Evolutionary conservation across 2,329 filamentous ascomycete species (phyloP).

Genomic region (Dactylellina haptotyla): DNA sequence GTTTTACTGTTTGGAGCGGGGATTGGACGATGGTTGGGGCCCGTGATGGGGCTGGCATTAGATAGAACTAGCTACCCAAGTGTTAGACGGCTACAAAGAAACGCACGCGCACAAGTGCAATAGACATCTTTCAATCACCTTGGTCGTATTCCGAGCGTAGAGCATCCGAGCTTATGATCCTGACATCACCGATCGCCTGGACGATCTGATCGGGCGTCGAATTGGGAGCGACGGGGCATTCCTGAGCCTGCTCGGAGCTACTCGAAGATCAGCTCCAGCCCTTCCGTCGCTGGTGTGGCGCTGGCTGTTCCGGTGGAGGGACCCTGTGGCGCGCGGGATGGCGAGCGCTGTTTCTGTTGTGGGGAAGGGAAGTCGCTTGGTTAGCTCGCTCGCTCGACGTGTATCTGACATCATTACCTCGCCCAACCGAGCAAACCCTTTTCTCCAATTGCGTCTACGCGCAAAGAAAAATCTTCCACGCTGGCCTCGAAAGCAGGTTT

Average conservation of each 20-base stretch:
- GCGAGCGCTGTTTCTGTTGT: slow-evolving; percentile 6
- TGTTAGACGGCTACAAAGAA: not conserved
- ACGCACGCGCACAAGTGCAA: slow-evolving; percentile 26
- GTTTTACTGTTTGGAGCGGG: slow-evolving; percentile 12
- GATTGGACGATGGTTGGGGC: not conserved
- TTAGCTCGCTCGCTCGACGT: slow-evolving; percentile 15
- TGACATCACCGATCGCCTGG: slow-evolving; percentile 35
- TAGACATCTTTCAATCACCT: slow-evolving; percentile 12
- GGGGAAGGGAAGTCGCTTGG: slow-evolving; percentile 2
- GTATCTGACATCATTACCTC: slow-evolving; percentile 52
- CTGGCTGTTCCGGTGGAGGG: not conserved
- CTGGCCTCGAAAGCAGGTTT: slow-evolving; percentile 13
- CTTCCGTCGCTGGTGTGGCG: slow-evolving; percentile 11
- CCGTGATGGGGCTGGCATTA: slow-evolving; percentile 5
- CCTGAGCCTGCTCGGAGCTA: slow-evolving; percentile 19
- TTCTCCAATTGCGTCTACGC: not conserved
- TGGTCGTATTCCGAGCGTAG: slow-evolving; percentile 1
- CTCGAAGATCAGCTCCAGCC: slow-evolving; percentile 21
- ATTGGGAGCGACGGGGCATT: slow-evolving; percentile 19
- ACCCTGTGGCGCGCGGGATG: slow-evolving; percentile 2
- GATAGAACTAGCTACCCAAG: slow-evolving; percentile 24
- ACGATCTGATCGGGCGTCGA: slow-evolving; percentile 3
- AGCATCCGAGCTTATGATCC: slow-evolving; percentile 8
- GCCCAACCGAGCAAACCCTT: too few relatives aligned
- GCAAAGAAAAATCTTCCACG: slow-evolving; percentile 21